Evolutionary conservation across 805 yeast species (phyloP), one percentile per base, ranked within the genome.

Genomic region (Myxozyma kluyveri): DNA sequence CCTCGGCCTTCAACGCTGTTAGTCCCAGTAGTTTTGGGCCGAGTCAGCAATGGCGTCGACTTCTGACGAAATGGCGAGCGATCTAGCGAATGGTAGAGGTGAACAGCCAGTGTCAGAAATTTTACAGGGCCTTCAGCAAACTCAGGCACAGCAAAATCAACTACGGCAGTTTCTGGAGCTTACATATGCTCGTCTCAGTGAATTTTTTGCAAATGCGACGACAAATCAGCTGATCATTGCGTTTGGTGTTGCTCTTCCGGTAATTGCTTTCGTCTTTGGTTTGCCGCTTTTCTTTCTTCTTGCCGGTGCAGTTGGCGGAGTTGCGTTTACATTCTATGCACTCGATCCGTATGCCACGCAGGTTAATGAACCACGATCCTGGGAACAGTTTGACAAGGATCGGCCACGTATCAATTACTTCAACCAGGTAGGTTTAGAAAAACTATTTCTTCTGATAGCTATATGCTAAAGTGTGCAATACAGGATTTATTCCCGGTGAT

Each of bases 181-280:
- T 14, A 29, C 33, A 1, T 50, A 50, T 36, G 46, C 47, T 45
- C 26, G 35, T 35, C 39, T 32, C 22, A 49, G 31, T 10, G 42
- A 55, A n/a, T 31, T 47, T 18, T 17, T 52, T 23, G 59, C 58
- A 27, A 32, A 53, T 21, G 59, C 59, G 17, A 23, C 59, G 17
- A 44, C 42, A 4, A 37, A 29, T 14, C 59, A 55, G 47, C 41
- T 55, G 7, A 12, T 47, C n/a, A n/a, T 53, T 21, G 43, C 31
- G 14, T 45, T 33, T 5, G 29, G 36, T 23, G 32, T 47, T 3
- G 39, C 45, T 12, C 36, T 55, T 9, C 56, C 57, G 3, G 14
- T 32, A 3, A 40, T 50, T 17, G 27, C 50, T 24, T 17, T 44
- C 21, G 29, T 55, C 23, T 55, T 55, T 21, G 59, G 59, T 19